Conservation (phyloP, 2,329 filamentous ascomycete genomes). For the Botryotinia narcissicola region DNA sequence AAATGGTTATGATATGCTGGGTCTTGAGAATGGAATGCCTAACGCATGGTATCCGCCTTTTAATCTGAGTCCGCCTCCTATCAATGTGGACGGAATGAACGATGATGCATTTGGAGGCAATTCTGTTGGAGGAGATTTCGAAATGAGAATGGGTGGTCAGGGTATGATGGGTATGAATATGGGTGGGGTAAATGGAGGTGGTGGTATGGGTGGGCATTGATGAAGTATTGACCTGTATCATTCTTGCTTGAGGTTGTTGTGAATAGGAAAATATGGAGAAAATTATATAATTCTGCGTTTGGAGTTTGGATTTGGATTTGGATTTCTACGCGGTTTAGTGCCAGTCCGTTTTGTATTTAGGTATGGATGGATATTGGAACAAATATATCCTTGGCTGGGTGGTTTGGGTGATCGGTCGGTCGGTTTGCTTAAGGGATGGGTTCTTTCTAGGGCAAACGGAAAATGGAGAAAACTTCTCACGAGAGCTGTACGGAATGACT, state of each 20-base stretch:
- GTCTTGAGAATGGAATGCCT: not conserved
- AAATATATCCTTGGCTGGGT: not conserved
- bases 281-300: not conserved
- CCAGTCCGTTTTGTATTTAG: not conserved
- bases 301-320: not conserved
- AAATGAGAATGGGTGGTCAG: not conserved
- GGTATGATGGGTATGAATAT: slow-evolving; percentile 4
- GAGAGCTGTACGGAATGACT: not conserved
- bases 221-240: not conserved
- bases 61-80: slow-evolving; percentile 76
- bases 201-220: not conserved
- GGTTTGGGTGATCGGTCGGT: not conserved
- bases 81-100: slow-evolving; percentile 41
- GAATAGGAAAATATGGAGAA: not conserved
- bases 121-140: slow-evolving; percentile 2
- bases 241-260: not conserved
- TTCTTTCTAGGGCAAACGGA: not conserved
- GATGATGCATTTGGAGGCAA: slow-evolving; percentile 30
- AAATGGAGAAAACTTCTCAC: not conserved
- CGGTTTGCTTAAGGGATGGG: not conserved
- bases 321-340: not conserved
- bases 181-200: not conserved
- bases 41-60: slow-evolving; percentile 92
- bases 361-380: not conserved
- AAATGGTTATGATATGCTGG: not conserved